Percentiles rank a stretch among this genome's conserved stretches.
Conservation (phyloP, 768 basidiomycete species). For the Leucosporidium creatinivorum region DNA sequence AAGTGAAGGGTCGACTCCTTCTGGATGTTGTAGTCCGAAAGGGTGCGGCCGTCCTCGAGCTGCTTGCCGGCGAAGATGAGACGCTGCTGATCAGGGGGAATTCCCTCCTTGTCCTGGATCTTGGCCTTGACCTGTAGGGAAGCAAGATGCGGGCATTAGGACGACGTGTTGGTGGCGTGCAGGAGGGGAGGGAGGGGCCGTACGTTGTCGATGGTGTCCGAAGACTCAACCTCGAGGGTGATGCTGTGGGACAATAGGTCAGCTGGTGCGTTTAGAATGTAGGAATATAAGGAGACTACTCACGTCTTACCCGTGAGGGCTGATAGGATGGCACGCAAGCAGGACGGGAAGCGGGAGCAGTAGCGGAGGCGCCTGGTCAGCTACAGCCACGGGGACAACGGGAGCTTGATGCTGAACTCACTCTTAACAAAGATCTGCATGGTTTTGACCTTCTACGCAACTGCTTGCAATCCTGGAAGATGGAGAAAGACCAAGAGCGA, state of each 20-base stretch:
- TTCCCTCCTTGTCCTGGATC: slow-evolving; percentile 92
- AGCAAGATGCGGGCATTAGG: slow-evolving; percentile 58
- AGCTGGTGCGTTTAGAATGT: slow-evolving; percentile 35
- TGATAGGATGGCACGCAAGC: slow-evolving; percentile 39
- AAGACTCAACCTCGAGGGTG: slow-evolving; percentile 85
- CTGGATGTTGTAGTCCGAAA: slow-evolving; percentile 94
- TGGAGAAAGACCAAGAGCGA: neutral
- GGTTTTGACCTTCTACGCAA: neutral
- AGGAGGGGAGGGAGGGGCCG: no score
- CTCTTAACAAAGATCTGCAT: slow-evolving; percentile 94
- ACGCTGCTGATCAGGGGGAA: slow-evolving; percentile 90
- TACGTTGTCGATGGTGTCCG: slow-evolving; percentile 91
- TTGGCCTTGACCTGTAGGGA: slow-evolving; percentile 67
- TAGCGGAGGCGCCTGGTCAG: no score
- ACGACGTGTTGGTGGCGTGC: slow-evolving; percentile 47
- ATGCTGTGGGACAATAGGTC: slow-evolving; percentile 44
- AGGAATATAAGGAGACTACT: slow-evolving; percentile 67
- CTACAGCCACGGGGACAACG: no score
- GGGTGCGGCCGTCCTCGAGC: slow-evolving; percentile 95
- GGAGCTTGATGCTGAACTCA: neutral
- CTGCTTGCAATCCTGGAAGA: neutral
- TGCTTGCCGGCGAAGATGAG: slow-evolving; percentile 99
- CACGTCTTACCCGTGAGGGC: slow-evolving; percentile 97
- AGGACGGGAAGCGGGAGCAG: no score
- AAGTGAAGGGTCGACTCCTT: slow-evolving; percentile 98